These are phyloP conservation scores for Chenopodium berlandieri DNA, from an alignment of 148 eudicot species.

Conservation along the genomic window DNA sequence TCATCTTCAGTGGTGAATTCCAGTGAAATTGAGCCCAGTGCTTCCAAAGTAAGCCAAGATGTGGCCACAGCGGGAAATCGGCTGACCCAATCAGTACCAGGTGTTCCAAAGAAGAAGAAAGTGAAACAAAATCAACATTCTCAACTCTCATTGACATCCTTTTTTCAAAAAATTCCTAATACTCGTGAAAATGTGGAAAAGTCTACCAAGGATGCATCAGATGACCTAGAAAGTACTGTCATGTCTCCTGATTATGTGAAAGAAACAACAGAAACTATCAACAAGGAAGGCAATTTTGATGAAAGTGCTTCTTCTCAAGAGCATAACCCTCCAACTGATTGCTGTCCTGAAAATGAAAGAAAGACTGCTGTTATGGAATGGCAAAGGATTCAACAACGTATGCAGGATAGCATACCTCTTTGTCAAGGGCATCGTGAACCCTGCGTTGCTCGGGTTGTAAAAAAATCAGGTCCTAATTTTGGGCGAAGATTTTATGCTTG, in stretches of 20 bases:
- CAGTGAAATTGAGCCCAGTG: background rate
- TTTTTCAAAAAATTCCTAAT: constrained; percentile 53
- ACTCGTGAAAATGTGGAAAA: constrained; percentile 19
- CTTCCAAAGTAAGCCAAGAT: constrained; percentile 12
- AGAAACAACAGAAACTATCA: constrained; percentile 20
- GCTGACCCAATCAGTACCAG: constrained; percentile 21
- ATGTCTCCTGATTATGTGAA: constrained; percentile 21
- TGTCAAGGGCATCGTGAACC: constrained; percentile 92
- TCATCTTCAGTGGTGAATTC: constrained; percentile 15
- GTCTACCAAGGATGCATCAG: constrained; percentile 26
- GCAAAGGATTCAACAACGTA: constrained; percentile 88
- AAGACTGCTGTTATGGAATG: constrained; percentile 72
- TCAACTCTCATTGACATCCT: constrained; percentile 83
- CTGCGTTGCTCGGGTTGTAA: constrained; percentile 85
- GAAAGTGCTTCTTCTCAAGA: constrained; percentile 33
- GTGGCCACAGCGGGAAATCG: constrained; percentile 2
- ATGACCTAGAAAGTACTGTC: constrained; percentile 32
- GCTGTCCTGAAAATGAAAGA: constrained; percentile 43
- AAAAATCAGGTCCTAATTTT: constrained; percentile 78
- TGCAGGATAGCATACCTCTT: constrained; percentile 88
- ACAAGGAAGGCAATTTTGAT: constrained; percentile 22
- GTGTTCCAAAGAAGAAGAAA: constrained; percentile 52
- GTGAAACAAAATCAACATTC: constrained; percentile 55
- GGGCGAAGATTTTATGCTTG: constrained; percentile 92
- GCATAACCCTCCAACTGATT: constrained; percentile 19